Conservation (phyloP, 805 yeast species). For the Hanseniaspora clermontiae region DNA sequence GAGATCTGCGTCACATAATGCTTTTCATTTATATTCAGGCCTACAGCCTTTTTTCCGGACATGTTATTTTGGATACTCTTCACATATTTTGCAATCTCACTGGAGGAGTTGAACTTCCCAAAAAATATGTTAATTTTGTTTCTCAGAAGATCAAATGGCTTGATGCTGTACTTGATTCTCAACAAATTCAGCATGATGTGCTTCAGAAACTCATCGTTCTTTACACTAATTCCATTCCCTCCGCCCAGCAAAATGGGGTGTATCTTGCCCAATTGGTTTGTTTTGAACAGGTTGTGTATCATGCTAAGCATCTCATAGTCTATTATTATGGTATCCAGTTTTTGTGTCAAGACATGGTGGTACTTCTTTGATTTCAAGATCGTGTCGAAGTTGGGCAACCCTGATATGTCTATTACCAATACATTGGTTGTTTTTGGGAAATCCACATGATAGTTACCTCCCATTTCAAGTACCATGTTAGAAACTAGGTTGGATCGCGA, state of each 20-base stretch:
- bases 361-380: constrained; percentile 8
- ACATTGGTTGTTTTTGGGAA: constrained; percentile 11
- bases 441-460: constrained; percentile 2
- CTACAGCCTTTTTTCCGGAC: not conserved
- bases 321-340: constrained; percentile 3
- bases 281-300: not conserved
- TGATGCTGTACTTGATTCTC: constrained; percentile 6
- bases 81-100: not conserved
- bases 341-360: not conserved
- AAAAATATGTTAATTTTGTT: constrained; percentile 9
- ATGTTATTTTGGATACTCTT: constrained; percentile 1
- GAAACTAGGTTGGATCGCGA: constrained; percentile 5
- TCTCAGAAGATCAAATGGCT: constrained; percentile 10
- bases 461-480: constrained; percentile 7
- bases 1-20: constrained; percentile 14
- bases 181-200: constrained; percentile 5
- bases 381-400: not conserved
- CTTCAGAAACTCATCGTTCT: constrained; percentile 12
- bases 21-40: constrained; percentile 5
- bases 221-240: not conserved
- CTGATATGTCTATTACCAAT: not conserved
- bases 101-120: constrained; percentile 1
- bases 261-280: constrained; percentile 1
- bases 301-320: not conserved
- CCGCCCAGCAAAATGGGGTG: constrained; percentile 8